A percentile compares a stretch with the other conserved stretches of the same genome.
These are phyloP conservation scores for Leucocoprinus sp. DNA, from an alignment of 768 basidiomycete species.

Conservation along the genomic window DNA sequence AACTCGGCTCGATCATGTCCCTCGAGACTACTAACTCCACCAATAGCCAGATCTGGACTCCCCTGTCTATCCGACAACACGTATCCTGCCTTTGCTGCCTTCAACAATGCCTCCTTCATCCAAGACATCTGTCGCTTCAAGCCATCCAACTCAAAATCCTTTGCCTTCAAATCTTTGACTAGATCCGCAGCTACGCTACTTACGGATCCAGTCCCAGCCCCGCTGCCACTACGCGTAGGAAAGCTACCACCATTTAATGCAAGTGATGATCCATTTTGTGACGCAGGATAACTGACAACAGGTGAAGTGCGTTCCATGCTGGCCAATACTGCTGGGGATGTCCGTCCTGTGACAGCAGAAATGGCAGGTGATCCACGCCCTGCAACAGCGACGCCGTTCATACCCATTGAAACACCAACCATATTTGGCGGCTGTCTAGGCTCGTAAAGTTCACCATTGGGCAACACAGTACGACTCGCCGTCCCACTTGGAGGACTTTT, in stretches of 20 bases:
- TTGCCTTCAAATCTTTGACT: conserved; percentile 70
- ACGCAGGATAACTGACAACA: conserved; percentile 44
- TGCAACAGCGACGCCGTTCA: conserved; percentile 31
- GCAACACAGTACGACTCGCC: conserved; percentile 9
- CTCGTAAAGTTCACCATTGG: conserved; percentile 5
- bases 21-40: conserved; percentile 20
- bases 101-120: conserved; percentile 73
- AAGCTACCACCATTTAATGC: conserved; percentile 41
- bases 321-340: conserved; percentile 24
- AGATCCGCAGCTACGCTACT: conserved; percentile 70
- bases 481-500: conserved; percentile 19
- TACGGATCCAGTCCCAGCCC: conserved; percentile 46
- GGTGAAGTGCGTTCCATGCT: conserved; percentile 29
- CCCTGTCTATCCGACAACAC: conserved; percentile 51
- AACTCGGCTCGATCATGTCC: conserved; percentile 59
- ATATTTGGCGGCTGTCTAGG: conserved; percentile 38
- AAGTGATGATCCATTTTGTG: conserved; percentile 36
- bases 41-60: conserved; percentile 25
- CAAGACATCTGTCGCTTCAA: conserved; percentile 73
- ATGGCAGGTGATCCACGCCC: conserved; percentile 28
- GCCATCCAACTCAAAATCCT: conserved; percentile 73
- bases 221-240: conserved; percentile 21
- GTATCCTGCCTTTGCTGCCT: conserved; percentile 76
- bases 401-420: conserved; percentile 43
- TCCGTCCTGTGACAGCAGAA: conserved; percentile 26